Evolutionary conservation across 2,329 filamentous ascomycete genomes (phyloP), one percentile per base, ranked within the genome.

Genomic region (Didymellaceae sp.): DNA sequence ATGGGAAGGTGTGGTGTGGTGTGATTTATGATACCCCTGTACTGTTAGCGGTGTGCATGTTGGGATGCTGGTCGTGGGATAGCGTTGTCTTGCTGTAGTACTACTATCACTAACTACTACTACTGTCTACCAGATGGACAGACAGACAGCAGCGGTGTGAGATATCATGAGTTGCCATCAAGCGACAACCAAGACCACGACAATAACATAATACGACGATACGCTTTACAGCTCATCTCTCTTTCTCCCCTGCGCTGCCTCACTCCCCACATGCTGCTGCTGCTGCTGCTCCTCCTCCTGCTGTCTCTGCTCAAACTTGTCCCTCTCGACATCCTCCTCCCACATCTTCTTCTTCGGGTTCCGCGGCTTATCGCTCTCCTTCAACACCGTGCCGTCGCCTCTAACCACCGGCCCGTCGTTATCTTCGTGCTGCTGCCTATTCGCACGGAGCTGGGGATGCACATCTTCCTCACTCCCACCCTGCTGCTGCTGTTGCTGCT

Each of bases 321-420:
- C 58, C 20, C 57, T 64, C 57, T 74, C 70, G 9, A 68, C 66
- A 49, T 63, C 42, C 49, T 82, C 82, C 57, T 86, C 82, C 76
- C 82, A 84, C 73, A 81, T 80, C 72, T 82, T 80, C 75, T 86
- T 86, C 75, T 81, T 85, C 6, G 82, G 81, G 66, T 86, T 86
- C 21, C 68, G 62, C 20, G 69, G 74, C 57, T 62, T 70, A 57
- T 68, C 70, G 21, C 65, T 70, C 54, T 78, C 64, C 49, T 75
- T 54, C 41, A 80, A 67, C 3, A 77, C 76, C 16, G 73, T 72
- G 22, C 81, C 78, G 54, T 79, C 78, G 1, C 77, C 78, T 52
- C 70, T 71, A 33, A 67, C 68, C 25, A 70, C 71, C 18, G 60
- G 66, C 3, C 68, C 65, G 2, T 72, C 57, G n/a, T 70, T n/a